These are phyloP conservation scores for Trametes hirsuta DNA, from an alignment of 1,284 basidiomycete species.

Conservation along the genomic window DNA sequence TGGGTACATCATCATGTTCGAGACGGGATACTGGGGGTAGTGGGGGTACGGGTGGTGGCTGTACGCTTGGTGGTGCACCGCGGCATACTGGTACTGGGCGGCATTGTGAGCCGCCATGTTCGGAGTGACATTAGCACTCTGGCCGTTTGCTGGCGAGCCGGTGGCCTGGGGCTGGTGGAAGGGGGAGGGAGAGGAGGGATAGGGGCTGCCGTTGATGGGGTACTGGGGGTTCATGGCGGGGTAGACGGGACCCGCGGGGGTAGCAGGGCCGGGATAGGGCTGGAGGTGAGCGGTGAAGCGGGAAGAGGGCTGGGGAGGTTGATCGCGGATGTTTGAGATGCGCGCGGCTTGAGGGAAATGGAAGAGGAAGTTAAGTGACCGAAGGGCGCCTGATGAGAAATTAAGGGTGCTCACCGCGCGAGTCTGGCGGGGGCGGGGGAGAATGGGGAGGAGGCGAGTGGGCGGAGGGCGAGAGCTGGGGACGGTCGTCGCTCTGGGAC, in stretches of 20 bases:
- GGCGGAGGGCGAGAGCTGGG: conserved; percentile 4
- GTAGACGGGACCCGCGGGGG: conserved; percentile 30
- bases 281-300: conserved; percentile 51
- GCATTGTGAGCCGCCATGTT: conserved; percentile 45
- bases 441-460: conserved; percentile 11
- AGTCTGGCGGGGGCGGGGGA: conserved; percentile 20
- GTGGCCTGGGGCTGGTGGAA: conserved; percentile 54
- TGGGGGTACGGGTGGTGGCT: conserved; percentile 48
- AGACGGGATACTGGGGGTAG: conserved; percentile 62
- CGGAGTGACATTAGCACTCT: conserved; percentile 40
- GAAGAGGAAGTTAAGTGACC: conserved; percentile 18
- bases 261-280: conserved; percentile 48
- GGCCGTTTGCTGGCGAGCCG: conserved; percentile 45
- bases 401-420: conserved; percentile 26
- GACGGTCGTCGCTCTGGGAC: conserved; percentile 1
- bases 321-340: conserved; percentile 43
- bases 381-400: conserved; percentile 22
- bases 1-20: conserved; percentile 65
- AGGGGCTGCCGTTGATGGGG: conserved; percentile 50
- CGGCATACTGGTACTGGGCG: conserved; percentile 53
- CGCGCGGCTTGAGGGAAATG: conserved; percentile 37
- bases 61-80: conserved; percentile 58
- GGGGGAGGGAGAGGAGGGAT: conserved; percentile 52
- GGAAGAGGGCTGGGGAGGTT: conserved; percentile 35
- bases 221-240: conserved; percentile 67